Conservation (phyloP, 2,329 filamentous ascomycete genomes). For the Colletotrichum destructivum region DNA sequence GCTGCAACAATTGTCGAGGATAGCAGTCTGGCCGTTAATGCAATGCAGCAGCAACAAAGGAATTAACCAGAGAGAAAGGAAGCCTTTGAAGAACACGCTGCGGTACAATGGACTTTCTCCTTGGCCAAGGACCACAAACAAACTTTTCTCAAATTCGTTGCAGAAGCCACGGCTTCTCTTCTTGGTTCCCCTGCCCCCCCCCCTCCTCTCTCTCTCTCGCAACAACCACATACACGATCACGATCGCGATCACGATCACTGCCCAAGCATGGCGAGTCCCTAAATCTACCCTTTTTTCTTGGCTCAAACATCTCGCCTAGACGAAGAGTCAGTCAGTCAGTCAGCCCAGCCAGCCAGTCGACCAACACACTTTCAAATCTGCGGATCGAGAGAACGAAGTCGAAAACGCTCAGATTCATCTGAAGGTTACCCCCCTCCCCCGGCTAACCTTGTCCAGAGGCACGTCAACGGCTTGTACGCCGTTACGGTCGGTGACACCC, state of each 20-base stretch:
- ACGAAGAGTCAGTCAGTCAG: neutral
- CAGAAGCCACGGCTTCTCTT: constrained; percentile 25
- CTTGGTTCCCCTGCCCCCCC: constrained; percentile 25
- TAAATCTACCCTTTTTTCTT: neutral
- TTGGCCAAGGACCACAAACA: neutral
- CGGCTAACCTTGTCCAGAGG: constrained; percentile 8
- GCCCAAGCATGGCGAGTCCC: neutral
- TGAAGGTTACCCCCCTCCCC: neutral
- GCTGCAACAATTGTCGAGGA: constrained; percentile 1
- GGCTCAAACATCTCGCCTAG: constrained; percentile 12
- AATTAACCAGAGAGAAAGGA: neutral
- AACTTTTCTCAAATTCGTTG: constrained; percentile 10
- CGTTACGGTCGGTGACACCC: neutral
- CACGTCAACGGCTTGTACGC: constrained; percentile 12
- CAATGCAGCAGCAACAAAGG: neutral
- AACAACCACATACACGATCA: neutral
- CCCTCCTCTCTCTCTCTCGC: neutral
- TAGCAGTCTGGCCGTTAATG: no score
- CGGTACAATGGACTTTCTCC: neutral
- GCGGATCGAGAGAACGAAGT: neutral
- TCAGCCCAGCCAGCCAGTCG: neutral
- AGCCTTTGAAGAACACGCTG: neutral
- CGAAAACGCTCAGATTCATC: neutral
- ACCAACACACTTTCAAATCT: neutral
- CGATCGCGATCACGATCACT: neutral